phyloP scores from a whole-genome alignment of 441 rosid genomes.

The Brassica balearica region DNA sequence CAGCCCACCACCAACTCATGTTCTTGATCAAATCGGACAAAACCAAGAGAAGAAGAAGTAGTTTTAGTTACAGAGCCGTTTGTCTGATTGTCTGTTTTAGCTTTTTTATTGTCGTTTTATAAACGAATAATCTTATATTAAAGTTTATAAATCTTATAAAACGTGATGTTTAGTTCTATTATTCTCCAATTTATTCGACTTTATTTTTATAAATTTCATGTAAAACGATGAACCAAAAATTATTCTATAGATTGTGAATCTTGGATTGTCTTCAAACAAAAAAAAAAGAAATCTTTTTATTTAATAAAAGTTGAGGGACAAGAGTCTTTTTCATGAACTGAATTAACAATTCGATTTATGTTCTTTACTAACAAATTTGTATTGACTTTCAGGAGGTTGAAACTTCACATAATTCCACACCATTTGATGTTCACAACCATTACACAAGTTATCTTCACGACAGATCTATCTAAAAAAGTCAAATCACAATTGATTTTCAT shows the following conservation, averaged over 20 bases:
- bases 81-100: too few relatives aligned
- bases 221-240: not conserved
- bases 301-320: not conserved
- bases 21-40: slow-evolving; percentile 10
- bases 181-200: not conserved
- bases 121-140: not conserved
- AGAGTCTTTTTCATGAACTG: not conserved
- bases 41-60: not conserved
- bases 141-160: not conserved
- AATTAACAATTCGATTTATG: not conserved
- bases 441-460: not conserved
- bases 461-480: not conserved
- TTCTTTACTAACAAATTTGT: not conserved
- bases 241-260: not conserved
- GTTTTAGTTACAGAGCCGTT: not conserved
- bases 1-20: slow-evolving; percentile 97
- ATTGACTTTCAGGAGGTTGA: not conserved
- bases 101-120: not conserved
- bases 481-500: not conserved
- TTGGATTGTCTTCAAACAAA: not conserved
- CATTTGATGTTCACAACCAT: not conserved
- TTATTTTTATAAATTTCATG: not conserved
- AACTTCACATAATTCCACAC: not conserved
- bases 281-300: too few relatives aligned
- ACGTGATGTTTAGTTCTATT: not conserved